These are phyloP conservation scores for Prototheca stagnorum DNA, from an alignment of 163 green algal species.

Conservation along the genomic window DNA sequence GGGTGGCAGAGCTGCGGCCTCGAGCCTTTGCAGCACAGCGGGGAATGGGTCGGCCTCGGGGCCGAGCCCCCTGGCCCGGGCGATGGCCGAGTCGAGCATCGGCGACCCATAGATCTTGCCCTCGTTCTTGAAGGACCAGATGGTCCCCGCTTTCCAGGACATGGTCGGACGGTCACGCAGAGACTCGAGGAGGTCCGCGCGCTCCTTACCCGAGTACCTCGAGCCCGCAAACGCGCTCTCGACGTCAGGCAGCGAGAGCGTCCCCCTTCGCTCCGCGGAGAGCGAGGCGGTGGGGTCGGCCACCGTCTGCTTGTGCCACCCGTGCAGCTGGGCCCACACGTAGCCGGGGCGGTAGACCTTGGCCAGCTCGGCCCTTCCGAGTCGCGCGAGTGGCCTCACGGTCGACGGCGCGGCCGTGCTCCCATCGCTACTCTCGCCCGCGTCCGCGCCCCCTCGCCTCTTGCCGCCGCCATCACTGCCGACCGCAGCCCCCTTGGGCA, in stretches of 20 bases:
- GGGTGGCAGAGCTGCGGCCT: too few species aligned
- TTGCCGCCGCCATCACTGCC: neutral
- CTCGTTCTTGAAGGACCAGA: slow-evolving; percentile 59
- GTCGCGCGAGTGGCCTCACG: too few species aligned
- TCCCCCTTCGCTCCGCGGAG: slow-evolving; percentile 63
- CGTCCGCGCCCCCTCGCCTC: neutral
- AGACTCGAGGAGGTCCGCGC: slow-evolving; percentile 38
- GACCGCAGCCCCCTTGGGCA: slow-evolving; percentile 20
- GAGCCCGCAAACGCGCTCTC: slow-evolving; percentile 40
- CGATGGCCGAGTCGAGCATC: too few species aligned
- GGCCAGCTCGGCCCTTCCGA: slow-evolving; percentile 7
- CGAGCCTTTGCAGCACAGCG: too few species aligned
- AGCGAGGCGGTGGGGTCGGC: slow-evolving; percentile 70
- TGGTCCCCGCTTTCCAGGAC: slow-evolving; percentile 51
- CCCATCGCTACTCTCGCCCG: neutral
- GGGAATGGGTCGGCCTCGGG: too few species aligned
- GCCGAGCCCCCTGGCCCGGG: too few species aligned
- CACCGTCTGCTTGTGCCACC: slow-evolving; percentile 86
- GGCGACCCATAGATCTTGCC: slow-evolving; percentile 25
- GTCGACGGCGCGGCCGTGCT: too few species aligned
- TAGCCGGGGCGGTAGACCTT: slow-evolving; percentile 67
- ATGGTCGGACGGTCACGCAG: slow-evolving; percentile 40
- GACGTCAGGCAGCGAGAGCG: slow-evolving; percentile 63
- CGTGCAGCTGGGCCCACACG: slow-evolving; percentile 64
- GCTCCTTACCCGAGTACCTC: slow-evolving; percentile 23